Evolutionary conservation across 176 grass and related monocot species (phyloP), one percentile per base, ranked within the genome.

Genomic region (Musa itinerans): DNA sequence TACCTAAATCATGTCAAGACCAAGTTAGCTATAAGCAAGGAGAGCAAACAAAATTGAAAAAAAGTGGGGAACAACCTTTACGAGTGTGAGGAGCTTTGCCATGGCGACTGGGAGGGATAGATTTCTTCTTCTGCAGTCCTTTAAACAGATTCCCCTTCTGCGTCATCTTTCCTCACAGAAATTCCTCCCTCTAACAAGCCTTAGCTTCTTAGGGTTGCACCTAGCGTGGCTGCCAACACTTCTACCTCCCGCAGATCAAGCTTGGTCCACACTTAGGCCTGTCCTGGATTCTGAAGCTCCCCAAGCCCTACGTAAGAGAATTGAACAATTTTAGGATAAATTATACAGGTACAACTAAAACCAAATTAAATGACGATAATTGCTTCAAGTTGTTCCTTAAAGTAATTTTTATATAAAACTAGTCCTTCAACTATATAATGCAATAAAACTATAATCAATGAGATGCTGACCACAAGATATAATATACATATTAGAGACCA

Each of bases 101-200:
- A 78, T 93, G 94, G 82, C 88, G 94, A 68, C 53, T 97, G 75
- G 90, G 88, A 74, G 94, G 90, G 77, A 92, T 65, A 53, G 81
- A 76, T 78, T 91, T 97, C 82, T 80, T 87, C 77, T 93, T 93
- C 75, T 89, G 85, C 87, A 87, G 54, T 5, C 93, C 93, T 83
- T 97, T 97, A 83, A 90, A 97, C 80, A 89, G 13, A 59, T 75
- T 89, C 65, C 87, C 90, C 83, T 92, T 96, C 79, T 96, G 90
- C 85, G 93, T 96, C 93, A 96, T 96, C 67, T 29, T 48, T 17
- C 9, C 34, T 10, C 34, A 34, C 68, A 51, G 23, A 34, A 9
- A 70, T 70, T 17, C 23, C 43, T 1, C 16, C 8, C 68, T 20
- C 17, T 34, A 34, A 19, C 11, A 11, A 13, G 63, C 63, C 10